phyloP scores from a whole-genome alignment of 169 alveolate genomes.

The Sarcocystis neurona region DNA sequence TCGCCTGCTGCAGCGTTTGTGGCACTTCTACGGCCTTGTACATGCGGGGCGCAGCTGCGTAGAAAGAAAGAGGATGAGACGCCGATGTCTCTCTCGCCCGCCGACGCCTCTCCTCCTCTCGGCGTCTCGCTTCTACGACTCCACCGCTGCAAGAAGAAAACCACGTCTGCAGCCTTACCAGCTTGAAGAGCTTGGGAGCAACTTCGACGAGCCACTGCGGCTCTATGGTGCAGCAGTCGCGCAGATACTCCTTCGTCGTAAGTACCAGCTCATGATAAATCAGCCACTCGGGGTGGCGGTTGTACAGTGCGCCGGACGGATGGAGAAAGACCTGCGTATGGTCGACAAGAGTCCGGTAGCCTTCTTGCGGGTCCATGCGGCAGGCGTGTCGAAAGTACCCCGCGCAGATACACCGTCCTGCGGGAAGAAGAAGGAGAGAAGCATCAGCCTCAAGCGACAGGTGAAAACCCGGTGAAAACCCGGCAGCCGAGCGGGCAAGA shows the following conservation, averaged over 20 bases:
- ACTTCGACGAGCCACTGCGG: constrained; percentile 98
- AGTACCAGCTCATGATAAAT: constrained; percentile 97
- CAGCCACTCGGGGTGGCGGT: constrained; percentile 96
- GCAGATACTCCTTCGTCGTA: constrained; percentile 98
- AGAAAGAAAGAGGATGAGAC: no score
- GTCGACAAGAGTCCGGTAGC: constrained; percentile 95
- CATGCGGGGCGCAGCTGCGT: no score
- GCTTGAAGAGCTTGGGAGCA: constrained; percentile 96
- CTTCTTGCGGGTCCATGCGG: constrained; percentile 96
- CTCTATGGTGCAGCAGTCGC: constrained; percentile 95
- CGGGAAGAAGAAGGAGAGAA: neutral
- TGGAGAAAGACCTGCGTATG: constrained; percentile 97
- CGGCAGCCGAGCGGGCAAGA: neutral
- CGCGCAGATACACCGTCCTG: constrained; percentile 87
- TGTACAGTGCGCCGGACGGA: constrained; percentile 96
- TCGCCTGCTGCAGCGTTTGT: no score
- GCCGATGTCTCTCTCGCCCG: no score
- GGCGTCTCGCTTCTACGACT: no score
- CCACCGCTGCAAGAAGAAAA: no score
- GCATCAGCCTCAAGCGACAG: neutral
- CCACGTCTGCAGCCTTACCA: no score
- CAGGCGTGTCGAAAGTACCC: constrained; percentile 98
- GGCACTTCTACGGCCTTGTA: no score
- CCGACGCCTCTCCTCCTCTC: no score
- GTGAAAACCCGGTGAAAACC: neutral